Percentiles rank a stretch among this genome's conserved stretches.
Conservation (phyloP, 2,329 filamentous ascomycete genomes). For the Sporothrix pallida region DNA sequence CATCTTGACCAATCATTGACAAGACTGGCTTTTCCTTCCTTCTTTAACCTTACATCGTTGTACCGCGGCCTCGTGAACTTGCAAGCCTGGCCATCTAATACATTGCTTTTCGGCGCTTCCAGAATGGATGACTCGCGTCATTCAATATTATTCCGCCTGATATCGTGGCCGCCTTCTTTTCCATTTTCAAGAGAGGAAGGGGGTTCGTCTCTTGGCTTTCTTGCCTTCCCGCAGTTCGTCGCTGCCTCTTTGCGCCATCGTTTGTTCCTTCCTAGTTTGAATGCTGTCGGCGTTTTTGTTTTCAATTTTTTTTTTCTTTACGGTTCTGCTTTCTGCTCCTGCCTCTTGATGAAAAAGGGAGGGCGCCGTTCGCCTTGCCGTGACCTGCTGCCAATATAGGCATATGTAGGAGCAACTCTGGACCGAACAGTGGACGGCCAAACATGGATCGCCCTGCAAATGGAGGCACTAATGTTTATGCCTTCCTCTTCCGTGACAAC, state of each 20-base stretch:
- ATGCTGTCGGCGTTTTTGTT: not conserved
- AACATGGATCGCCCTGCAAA: not conserved
- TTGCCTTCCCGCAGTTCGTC: not conserved
- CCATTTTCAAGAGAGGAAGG: not conserved
- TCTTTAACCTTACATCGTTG: not conserved
- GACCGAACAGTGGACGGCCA: not conserved
- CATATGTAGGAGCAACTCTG: not conserved
- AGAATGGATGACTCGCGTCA: not conserved
- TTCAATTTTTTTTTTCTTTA: not conserved
- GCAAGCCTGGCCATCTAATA: not conserved
- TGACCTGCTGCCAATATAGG: not conserved
- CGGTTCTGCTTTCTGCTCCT: not conserved
- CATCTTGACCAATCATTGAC: too few species aligned
- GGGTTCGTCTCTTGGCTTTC: not conserved
- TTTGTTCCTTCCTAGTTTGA: not conserved
- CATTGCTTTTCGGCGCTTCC: not conserved
- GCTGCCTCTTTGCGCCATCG: not conserved
- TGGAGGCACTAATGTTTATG: conserved; percentile 29
- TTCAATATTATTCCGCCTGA: not conserved
- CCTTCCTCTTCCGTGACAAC: conserved; percentile 30
- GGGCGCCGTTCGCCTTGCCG: not conserved
- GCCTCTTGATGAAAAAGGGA: not conserved
- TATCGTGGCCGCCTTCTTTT: not conserved
- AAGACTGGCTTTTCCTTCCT: not conserved
- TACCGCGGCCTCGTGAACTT: not conserved